A percentile compares a stretch with the other conserved stretches of the same genome.
These are phyloP conservation scores for Clohesyomyces aquaticus DNA, from an alignment of 495 filamentous ascomycete species.

Conservation along the genomic window DNA sequence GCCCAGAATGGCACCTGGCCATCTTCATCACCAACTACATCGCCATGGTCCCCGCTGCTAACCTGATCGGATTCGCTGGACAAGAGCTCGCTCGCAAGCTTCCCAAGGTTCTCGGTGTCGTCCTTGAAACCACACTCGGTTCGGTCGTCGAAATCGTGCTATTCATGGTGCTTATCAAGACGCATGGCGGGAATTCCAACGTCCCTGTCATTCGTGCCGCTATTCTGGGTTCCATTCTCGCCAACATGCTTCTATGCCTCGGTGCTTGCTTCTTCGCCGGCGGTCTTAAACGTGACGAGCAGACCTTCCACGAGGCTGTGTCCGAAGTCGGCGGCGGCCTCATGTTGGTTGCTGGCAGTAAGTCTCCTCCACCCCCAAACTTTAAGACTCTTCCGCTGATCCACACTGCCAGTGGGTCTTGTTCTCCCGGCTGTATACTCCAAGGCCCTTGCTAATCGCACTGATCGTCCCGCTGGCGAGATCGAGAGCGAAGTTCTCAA, in stretches of 20 bases:
- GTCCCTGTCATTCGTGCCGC: conserved; percentile 79
- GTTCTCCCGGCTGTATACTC: conserved; percentile 81
- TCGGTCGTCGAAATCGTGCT: conserved; percentile 82
- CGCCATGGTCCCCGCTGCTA: conserved; percentile 87
- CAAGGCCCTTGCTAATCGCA: conserved; percentile 57
- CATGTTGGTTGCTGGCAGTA: conserved; percentile 68
- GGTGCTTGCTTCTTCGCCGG: conserved; percentile 79
- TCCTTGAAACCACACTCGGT: conserved; percentile 76
- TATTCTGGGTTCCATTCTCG: conserved; percentile 78
- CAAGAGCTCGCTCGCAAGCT: conserved; percentile 80
- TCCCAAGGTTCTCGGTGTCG: conserved; percentile 74
- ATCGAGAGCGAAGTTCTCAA: conserved; percentile 58
- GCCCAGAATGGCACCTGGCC: conserved; percentile 62
- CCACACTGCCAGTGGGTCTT: conserved; percentile 61
- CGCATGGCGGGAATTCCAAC: conserved; percentile 45
- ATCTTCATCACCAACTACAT: conserved; percentile 75
- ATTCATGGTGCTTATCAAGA: conserved; percentile 71
- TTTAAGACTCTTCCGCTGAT: conserved; percentile 1
- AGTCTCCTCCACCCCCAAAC: conserved; percentile 13
- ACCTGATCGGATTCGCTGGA: conserved; percentile 83
- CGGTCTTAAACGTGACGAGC: conserved; percentile 63
- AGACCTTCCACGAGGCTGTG: conserved; percentile 73
- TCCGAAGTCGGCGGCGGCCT: conserved; percentile 82
- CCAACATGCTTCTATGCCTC: conserved; percentile 71
- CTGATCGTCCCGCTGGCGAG: conserved; percentile 29